Base-by-base conservation (phyloP, 2,329 filamentous ascomycete genomes). In the Trichophyton mentagrophytes region DNA sequence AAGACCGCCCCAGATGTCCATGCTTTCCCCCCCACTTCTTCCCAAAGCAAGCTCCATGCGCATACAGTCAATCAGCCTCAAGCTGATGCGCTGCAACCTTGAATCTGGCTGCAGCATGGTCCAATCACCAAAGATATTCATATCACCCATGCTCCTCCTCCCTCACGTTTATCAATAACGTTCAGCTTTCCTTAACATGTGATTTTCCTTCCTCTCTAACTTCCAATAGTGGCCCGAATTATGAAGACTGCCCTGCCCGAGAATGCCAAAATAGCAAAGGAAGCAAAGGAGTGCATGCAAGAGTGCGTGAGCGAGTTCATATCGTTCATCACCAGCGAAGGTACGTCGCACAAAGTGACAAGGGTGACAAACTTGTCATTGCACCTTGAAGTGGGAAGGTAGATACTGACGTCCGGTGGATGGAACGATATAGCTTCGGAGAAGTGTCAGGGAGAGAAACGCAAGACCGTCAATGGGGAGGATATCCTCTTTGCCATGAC, bases 231-330 rank as follows among this genome's bases (percentile, higher is more conserved):
- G 70, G 93, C 93, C 66, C 88, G 93, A 61, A 97, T 99, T 75
- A 99, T 99, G 93, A 99, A 99, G 77, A 88, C 90, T 69, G 93
- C 93, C 5, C 81, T 99, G 57, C 93, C 93, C 58, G 93, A 99
- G 66, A 99, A 99, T 72, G 93, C 93, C 67, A 99, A 99, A 78
- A 99, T 99, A 64, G 91, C 91, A 63, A 99, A 99, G 73, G 93
- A 99, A 73, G 93, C 93, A 61, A 99, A 99, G 76, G 93, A 99
- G 74, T 99, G 93, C 77, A 97, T 99, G 93, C 93, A 99, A 76
- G 93, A 99, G 76, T 99, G 93, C 72, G 93, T 99, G 62, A 96
- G 91, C 85, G 93, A 99, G 78, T 99, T 99, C 76, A 99, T 99
- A 79, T 96, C 90, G 5, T 99, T 99, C 80, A 97, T 99, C 72